These are phyloP conservation scores for Claviceps pusilla DNA, from an alignment of 2,329 filamentous ascomycete species.

Conservation along the genomic window DNA sequence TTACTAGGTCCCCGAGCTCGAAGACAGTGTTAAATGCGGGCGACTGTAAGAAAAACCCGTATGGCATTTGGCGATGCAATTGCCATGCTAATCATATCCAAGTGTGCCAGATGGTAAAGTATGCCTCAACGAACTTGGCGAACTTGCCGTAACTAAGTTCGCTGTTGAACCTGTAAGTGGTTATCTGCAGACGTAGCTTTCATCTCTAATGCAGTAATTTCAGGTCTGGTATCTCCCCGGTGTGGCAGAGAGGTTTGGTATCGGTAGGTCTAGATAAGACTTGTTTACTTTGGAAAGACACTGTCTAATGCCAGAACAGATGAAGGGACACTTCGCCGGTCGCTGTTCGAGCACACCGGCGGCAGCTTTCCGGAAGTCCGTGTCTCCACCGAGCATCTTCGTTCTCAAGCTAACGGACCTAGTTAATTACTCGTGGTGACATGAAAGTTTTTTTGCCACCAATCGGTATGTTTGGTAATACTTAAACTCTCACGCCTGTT, in stretches of 20 bases:
- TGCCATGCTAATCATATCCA: not conserved
- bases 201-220: not conserved
- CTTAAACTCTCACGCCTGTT: not conserved
- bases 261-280: constrained; percentile 36
- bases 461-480: constrained; percentile 42
- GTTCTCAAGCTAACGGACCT: not conserved
- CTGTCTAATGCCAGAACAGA: constrained; percentile 33
- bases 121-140: constrained; percentile 70
- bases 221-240: constrained; percentile 68
- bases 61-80: not conserved
- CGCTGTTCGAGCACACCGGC: constrained; percentile 87
- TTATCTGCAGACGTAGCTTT: not conserved
- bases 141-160: constrained; percentile 88
- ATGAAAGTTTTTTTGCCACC: constrained; percentile 93
- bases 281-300: not conserved
- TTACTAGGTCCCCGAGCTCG: constrained; percentile 65
- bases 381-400: not conserved
- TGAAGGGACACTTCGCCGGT: constrained; percentile 70
- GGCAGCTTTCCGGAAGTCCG: constrained; percentile 72
- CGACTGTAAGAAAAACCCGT: constrained; percentile 38
- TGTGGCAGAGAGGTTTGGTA: constrained; percentile 84
- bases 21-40: constrained; percentile 69
- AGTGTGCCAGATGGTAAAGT: constrained; percentile 70
- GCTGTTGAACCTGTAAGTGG: constrained; percentile 74
- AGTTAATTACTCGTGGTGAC: constrained; percentile 80